A percentile compares a stretch with the other conserved stretches of the same genome.
phyloP scores from a whole-genome alignment of 2,329 filamentous ascomycete genomes.

The Emmonsia crescens region DNA sequence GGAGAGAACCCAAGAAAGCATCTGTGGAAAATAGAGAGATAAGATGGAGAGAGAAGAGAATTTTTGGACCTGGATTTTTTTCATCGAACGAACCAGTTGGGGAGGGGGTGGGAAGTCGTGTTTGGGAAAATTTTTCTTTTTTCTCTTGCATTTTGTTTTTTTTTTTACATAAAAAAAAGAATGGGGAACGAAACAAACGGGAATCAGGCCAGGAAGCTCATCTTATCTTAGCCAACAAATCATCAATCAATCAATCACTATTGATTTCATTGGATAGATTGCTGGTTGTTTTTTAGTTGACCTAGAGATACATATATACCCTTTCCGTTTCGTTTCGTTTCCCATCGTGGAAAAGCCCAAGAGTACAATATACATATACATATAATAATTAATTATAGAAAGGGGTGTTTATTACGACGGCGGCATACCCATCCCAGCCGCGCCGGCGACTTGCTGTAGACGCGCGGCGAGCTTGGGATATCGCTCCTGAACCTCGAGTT shows the following conservation, averaged over 20 bases:
- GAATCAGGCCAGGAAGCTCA: no score
- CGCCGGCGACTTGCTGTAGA: conserved; percentile 50
- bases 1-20: neutral
- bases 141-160: neutral
- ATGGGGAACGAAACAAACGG: no score
- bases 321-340: no score
- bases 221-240: no score
- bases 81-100: neutral
- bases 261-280: no score
- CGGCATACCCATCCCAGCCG: conserved; percentile 27
- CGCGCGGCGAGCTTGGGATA: conserved; percentile 69
- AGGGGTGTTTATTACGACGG: conserved; percentile 9
- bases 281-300: no score
- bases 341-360: neutral
- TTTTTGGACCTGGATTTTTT: neutral
- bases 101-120: neutral
- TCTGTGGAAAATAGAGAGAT: neutral
- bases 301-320: no score
- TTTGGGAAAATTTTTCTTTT: neutral
- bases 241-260: no score
- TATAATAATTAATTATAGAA: neutral
- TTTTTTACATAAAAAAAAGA: no score
- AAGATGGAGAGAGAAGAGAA: neutral
- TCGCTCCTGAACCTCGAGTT: conserved; percentile 83
- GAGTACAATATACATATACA: neutral